Percentiles rank a stretch among this genome's conserved stretches.
Conservation (phyloP, 129 eudicot genomes). For the Solidago caesia region DNA sequence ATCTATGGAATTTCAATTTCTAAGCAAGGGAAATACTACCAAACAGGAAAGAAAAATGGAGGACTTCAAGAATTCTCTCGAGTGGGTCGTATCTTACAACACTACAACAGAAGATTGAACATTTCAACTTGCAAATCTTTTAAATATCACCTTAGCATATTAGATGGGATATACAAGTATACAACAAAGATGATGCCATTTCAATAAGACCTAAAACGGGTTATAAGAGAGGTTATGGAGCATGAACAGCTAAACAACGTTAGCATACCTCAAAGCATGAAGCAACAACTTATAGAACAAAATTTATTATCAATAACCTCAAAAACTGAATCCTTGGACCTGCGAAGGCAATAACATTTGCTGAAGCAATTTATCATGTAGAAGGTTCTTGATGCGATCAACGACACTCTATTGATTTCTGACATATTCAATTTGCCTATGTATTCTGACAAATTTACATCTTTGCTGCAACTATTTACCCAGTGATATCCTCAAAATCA, state of each 20-base stretch:
- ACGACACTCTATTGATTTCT: constrained; percentile 12
- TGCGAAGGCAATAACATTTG: constrained; percentile 19
- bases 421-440: constrained; percentile 12
- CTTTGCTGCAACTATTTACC: constrained; percentile 26
- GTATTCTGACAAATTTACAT: not conserved
- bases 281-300: constrained; percentile 30
- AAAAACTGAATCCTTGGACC: constrained; percentile 23
- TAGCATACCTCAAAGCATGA: constrained; percentile 30
- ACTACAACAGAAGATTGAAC: not conserved
- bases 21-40: not conserved
- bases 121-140: not conserved
- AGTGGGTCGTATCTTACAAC: constrained; percentile 15
- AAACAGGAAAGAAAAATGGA: not conserved
- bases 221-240: constrained; percentile 15
- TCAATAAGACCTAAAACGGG: constrained; percentile 22
- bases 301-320: constrained; percentile 15
- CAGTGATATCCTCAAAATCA: constrained; percentile 51
- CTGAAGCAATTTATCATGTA: not conserved
- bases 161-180: constrained; percentile 36
- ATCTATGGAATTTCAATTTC: not conserved
- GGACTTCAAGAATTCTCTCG: constrained; percentile 16
- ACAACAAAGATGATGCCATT: constrained; percentile 30
- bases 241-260: constrained; percentile 31
- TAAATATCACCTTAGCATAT: constrained; percentile 24
- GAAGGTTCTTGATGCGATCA: constrained; percentile 5